Percentiles rank a stretch among this genome's conserved stretches.
These are phyloP conservation scores for Adansonia rubrostipa DNA, from an alignment of 441 rosid genomes.

Conservation along the genomic window DNA sequence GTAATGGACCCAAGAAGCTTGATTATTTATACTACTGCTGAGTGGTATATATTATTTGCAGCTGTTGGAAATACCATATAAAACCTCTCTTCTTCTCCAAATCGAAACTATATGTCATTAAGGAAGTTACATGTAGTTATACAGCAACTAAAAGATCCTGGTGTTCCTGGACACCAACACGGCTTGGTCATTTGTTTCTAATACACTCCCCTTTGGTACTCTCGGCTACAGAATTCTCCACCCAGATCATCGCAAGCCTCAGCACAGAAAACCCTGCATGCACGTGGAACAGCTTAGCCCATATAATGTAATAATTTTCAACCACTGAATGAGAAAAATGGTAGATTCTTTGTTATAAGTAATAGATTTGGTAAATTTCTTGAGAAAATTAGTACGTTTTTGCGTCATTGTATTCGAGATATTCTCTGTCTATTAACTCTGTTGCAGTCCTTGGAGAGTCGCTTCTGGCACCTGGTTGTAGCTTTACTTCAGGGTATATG, in stretches of 20 bases:
- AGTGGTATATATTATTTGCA: too few relatives aligned
- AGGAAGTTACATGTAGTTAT: not conserved
- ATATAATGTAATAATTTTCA: not conserved
- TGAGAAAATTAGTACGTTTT: slow-evolving; percentile 54
- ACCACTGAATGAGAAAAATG: not conserved
- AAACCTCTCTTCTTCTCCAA: not conserved
- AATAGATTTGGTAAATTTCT: not conserved
- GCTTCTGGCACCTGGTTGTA: slow-evolving; percentile 41
- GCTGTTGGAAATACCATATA: too few relatives aligned
- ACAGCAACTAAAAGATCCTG: not conserved
- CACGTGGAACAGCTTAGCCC: not conserved
- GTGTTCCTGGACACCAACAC: too few relatives aligned
- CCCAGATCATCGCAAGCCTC: slow-evolving; percentile 94
- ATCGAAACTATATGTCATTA: not conserved
- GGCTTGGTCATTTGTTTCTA: slow-evolving; percentile 30
- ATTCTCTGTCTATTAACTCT: slow-evolving; percentile 63
- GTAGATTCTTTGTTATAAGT: not conserved
- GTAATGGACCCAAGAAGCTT: not conserved
- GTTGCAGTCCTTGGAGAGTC: slow-evolving; percentile 33
- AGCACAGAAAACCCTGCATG: slow-evolving; percentile 56
- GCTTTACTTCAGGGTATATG: slow-evolving; percentile 69
- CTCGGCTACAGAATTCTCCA: slow-evolving; percentile 75
- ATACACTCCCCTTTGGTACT: slow-evolving; percentile 60
- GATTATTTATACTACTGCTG: too few relatives aligned
- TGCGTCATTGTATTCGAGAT: slow-evolving; percentile 55